Conservation (phyloP, 2,329 filamentous ascomycete species). For the Byssoonygena ceratinophila region DNA sequence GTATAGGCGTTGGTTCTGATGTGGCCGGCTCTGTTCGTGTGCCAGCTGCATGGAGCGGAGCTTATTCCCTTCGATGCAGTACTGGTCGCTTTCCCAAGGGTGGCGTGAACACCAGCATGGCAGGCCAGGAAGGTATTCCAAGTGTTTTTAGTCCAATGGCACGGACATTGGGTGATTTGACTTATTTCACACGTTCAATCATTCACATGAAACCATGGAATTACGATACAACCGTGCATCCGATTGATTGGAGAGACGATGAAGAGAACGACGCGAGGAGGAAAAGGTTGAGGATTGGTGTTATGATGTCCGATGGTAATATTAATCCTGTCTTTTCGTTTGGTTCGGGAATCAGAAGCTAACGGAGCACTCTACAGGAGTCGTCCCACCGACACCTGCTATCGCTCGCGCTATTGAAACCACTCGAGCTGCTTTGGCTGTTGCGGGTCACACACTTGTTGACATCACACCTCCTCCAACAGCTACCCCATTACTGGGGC, state of each 20-base stretch:
- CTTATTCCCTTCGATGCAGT: slow-evolving; percentile 76
- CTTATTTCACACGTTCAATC: slow-evolving; percentile 70
- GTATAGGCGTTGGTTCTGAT: slow-evolving; percentile 83
- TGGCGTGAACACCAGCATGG: slow-evolving; percentile 77
- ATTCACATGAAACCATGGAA: slow-evolving; percentile 78
- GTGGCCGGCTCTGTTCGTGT: slow-evolving; percentile 80
- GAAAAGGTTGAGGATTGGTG: slow-evolving; percentile 60
- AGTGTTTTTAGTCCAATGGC: slow-evolving; percentile 91
- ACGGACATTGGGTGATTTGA: slow-evolving; percentile 67
- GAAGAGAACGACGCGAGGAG: slow-evolving; percentile 49
- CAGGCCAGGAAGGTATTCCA: slow-evolving; percentile 79
- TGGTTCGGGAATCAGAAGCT: neutral
- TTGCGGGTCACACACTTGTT: slow-evolving; percentile 64
- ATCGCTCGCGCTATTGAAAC: slow-evolving; percentile 65
- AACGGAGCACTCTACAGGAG: slow-evolving; percentile 36
- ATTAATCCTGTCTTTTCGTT: slow-evolving; percentile 6
- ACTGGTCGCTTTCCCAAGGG: slow-evolving; percentile 84
- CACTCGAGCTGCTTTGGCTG: slow-evolving; percentile 56
- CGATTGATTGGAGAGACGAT: slow-evolving; percentile 63
- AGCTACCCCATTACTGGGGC: slow-evolving; percentile 65
- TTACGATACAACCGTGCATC: slow-evolving; percentile 78
- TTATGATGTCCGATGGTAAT: slow-evolving; percentile 60
- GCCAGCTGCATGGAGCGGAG: slow-evolving; percentile 81
- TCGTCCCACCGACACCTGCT: slow-evolving; percentile 77
- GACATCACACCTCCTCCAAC: slow-evolving; percentile 56